Base-by-base conservation (phyloP, 73 alveolate species). In the Breviolum minutum region DNA sequence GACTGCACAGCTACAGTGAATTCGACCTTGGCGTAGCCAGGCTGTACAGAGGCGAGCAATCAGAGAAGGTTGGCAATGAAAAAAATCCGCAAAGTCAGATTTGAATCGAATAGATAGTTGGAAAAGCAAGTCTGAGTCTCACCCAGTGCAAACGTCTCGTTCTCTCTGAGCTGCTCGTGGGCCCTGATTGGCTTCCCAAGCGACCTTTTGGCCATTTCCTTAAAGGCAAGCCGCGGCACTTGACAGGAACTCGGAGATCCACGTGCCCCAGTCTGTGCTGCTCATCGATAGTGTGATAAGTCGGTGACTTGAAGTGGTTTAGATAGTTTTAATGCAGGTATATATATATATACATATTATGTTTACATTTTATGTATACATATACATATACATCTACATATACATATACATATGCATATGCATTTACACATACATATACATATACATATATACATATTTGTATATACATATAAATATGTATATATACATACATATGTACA, bases 1-100 rank as follows among this genome's bases (percentile, higher is more conserved):
- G 86, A 77, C 86, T 77, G 86, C 86, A 77, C 63, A 77, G 86
- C 86, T n/a, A 77, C 86, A 29, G 86, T 20, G 86, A 77, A 77
- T 77, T 77, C 86, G 86, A 9, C 24, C 12, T 63, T 20, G 62
- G 86, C 62, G 27, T 29, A 77, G 86, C 63, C 63, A 20, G 86
- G 86, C 86, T 77, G 86, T 77, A 77, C 86, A 77, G 86, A n/a
- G 16, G 24, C 86, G 86, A 77, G 86, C 86, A 29, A 63, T 9
- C 86, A 77, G 61, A 30, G 63, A 63, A 63, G 19, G n/a, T 77
- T 77, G 86, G 86, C 19, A n/a, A 71, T 20, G 32, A 4, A 40
- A 40, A 40, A 40, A 40, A 40, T 40, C 54, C 54, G 3, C 3
- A 0, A 40, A 40, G 54, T 40, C 54, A 40, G 54, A 40, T 40